A percentile compares a stretch with the other conserved stretches of the same genome.
Conservation (phyloP, 2,329 filamentous ascomycete genomes). For the Aspergillus alliaceus region DNA sequence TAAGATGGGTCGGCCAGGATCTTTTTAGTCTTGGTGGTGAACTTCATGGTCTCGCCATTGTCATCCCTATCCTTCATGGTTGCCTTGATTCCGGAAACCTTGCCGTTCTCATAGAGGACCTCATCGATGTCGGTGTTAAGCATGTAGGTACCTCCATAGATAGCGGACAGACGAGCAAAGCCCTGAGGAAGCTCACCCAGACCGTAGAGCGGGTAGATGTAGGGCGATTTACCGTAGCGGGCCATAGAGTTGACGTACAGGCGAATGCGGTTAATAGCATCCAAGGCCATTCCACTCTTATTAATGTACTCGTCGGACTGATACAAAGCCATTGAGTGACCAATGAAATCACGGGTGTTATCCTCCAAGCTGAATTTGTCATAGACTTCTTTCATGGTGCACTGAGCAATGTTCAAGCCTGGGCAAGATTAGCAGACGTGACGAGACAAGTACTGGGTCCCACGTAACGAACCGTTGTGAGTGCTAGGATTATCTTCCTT, state of each 20-base stretch:
- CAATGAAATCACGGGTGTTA: conserved; percentile 90
- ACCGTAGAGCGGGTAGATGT: conserved; percentile 98
- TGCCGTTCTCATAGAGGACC: conserved; percentile 71
- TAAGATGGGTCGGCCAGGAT: conserved; percentile 96
- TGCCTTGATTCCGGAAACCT: conserved; percentile 93
- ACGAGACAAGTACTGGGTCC: not conserved
- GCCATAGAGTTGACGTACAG: conserved; percentile 98
- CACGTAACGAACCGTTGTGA: conserved; percentile 72
- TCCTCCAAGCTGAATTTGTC: conserved; percentile 95
- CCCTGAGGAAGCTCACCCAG: conserved; percentile 96
- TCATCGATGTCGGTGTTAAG: conserved; percentile 94
- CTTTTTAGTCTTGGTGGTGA: conserved; percentile 93
- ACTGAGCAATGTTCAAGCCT: conserved; percentile 77
- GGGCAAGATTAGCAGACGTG: conserved; percentile 20
- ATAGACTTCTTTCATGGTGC: conserved; percentile 97
- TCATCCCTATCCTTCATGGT: conserved; percentile 90
- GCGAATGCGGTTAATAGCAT: conserved; percentile 87
- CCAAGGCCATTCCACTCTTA: conserved; percentile 69
- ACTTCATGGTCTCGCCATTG: conserved; percentile 74
- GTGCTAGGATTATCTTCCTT: conserved; percentile 77
- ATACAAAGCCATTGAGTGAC: conserved; percentile 97
- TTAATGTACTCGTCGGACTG: conserved; percentile 85
- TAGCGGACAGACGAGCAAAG: conserved; percentile 94
- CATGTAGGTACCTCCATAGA: conserved; percentile 99
- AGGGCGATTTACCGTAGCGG: conserved; percentile 95